Evolutionary conservation across 2,329 filamentous ascomycete genomes (phyloP).

Genomic region (Trematosphaeria pertusa): DNA sequence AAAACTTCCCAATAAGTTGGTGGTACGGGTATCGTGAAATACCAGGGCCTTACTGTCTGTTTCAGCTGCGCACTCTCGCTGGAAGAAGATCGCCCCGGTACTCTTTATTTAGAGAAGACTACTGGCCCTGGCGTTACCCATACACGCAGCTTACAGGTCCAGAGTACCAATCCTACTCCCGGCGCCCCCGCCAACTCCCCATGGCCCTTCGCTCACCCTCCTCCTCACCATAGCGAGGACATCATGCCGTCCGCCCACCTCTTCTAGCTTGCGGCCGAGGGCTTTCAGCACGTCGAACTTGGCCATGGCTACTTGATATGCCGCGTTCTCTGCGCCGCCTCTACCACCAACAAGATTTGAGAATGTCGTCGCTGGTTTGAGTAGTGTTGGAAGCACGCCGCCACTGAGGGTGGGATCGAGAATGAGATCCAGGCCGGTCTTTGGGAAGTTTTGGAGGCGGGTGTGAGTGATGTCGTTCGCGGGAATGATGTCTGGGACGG

Average conservation of each 20-base stretch:
- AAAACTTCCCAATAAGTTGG: too few species aligned
- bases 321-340: conserved; percentile 63
- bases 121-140: too few species aligned
- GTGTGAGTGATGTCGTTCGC: conserved; percentile 58
- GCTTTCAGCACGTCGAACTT: conserved; percentile 64
- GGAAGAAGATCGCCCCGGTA: too few species aligned
- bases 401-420: conserved; percentile 59
- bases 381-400: conserved; percentile 62
- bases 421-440: conserved; percentile 58
- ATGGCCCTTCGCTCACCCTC: conserved; percentile 51
- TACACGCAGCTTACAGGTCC: conserved; percentile 55
- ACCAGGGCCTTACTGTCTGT: too few species aligned
- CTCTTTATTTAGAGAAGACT: too few species aligned
- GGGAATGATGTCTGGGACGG: conserved; percentile 54
- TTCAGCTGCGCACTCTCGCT: too few species aligned
- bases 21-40: too few species aligned
- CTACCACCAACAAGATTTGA: conserved; percentile 65
- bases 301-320: conserved; percentile 63
- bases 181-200: conserved; percentile 49
- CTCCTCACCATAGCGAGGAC: conserved; percentile 51
- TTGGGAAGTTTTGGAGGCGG: conserved; percentile 41
- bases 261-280: conserved; percentile 55
- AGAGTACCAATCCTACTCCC: conserved; percentile 56
- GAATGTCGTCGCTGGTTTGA: conserved; percentile 64
- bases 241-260: conserved; percentile 45